Evolutionary conservation across 2,329 filamentous ascomycete species (phyloP), one percentile per base, ranked within the genome.

Genomic region (Neofusicoccum umdonicola): DNA sequence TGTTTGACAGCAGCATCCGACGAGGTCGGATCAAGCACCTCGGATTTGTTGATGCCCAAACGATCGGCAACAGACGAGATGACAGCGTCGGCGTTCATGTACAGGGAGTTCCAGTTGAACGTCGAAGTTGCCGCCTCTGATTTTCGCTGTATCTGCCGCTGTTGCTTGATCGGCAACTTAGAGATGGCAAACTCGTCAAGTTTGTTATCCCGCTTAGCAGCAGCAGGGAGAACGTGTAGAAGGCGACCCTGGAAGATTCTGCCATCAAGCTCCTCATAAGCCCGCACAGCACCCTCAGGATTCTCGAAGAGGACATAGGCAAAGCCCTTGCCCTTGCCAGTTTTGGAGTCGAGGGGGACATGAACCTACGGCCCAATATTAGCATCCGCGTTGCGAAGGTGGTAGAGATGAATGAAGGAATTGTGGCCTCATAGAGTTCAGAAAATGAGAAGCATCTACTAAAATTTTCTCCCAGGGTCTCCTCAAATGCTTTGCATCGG

Each of bases 71-170:
- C 87, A 5, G 93, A 96, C 56, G 91, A 88, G 79, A 97, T 93
- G 61, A 99, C 93, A 58, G 95, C 92, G 81, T 99, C 93, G 45
- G 83, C 90, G 78, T 90, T 97, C 91, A 99, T 96, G 78, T 95
- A 99, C n/a, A 99, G 83, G n/a, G 93, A 94, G 81, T 99, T 99
- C 95, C 95, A 99, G 76, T 94, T 97, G 80, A 98, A 98, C 1
- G 86, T 88, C 56, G 85, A 87, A 35, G 88, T 89, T 8, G 90
- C 85, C 22, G 93, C 91, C 71, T 94, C 90, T 57, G 89, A 85
- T 79, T 91, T 96, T 72, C 90, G 91, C 75, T 90, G 92, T 69
- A 98, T 90, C 72, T 96, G 86, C 71, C 92, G 92, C 77, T 98
- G 95, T 77, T 96, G 95, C 80, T 97, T 98, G 68, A 98, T 81